These are phyloP conservation scores for Blastobotrys malaysiensis DNA, from an alignment of 1,139 yeast species.

Conservation along the genomic window DNA sequence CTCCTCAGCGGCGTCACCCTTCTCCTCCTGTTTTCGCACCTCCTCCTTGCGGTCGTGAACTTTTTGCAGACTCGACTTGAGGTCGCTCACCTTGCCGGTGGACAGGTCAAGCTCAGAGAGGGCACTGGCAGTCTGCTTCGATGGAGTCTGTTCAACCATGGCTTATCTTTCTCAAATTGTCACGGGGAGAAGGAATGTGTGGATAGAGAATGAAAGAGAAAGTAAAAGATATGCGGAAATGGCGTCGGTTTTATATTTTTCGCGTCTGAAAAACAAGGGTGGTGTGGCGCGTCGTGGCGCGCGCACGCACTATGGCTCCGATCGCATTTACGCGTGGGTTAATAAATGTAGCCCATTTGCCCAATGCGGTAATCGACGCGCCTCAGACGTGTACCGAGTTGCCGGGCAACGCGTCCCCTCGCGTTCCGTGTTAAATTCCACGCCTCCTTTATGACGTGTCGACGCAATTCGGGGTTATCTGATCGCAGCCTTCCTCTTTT, in stretches of 20 bases:
- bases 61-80: constrained; percentile 23
- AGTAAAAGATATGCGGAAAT: constrained; percentile 3
- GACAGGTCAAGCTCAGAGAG: constrained; percentile 31
- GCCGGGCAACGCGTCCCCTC: not conserved
- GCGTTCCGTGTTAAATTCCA: not conserved
- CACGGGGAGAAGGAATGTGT: constrained; percentile 8
- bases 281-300: not conserved
- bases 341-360: not conserved
- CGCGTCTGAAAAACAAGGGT: constrained; percentile 1
- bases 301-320: constrained; percentile 1
- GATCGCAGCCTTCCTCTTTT: not conserved
- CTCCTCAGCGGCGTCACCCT: constrained; percentile 2
- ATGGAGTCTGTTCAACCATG: constrained; percentile 34
- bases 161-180: not conserved
- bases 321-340: not conserved
- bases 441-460: not conserved
- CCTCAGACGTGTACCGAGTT: not conserved
- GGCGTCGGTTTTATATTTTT: constrained; percentile 8
- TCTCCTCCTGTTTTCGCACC: constrained; percentile 6
- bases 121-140: constrained; percentile 36
- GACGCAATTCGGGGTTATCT: not conserved
- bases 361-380: not conserved
- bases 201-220: constrained; percentile 1
- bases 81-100: constrained; percentile 14
- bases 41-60: constrained; percentile 13